phyloP scores from a whole-genome alignment of 805 yeast genomes.

The Ogataea paradorogensis region DNA sequence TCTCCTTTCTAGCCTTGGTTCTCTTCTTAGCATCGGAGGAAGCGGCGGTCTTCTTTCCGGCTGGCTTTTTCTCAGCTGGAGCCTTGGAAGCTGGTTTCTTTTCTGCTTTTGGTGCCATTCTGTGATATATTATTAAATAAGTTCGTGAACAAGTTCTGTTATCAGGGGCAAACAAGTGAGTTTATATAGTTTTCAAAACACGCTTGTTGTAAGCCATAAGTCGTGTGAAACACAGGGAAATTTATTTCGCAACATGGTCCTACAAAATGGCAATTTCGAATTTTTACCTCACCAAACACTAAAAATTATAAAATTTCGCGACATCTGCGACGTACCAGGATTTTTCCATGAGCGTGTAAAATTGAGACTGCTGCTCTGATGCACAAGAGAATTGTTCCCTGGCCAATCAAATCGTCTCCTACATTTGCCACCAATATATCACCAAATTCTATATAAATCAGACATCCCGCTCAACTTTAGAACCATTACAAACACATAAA shows the following conservation, averaged over 20 bases:
- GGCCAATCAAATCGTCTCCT: constrained; percentile 3
- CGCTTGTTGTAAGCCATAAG: constrained; percentile 5
- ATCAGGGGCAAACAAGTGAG: constrained; percentile 14
- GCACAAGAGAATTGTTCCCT: neutral
- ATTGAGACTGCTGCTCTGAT: constrained; percentile 8
- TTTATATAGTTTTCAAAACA: constrained; percentile 18
- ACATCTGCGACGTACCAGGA: constrained; percentile 21
- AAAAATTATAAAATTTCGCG: constrained; percentile 20
- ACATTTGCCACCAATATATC: constrained; percentile 2
- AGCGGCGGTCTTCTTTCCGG: constrained; percentile 87
- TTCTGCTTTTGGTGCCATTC: constrained; percentile 65
- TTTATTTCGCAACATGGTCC: constrained; percentile 17
- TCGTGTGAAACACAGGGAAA: constrained; percentile 10
- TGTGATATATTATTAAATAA: constrained; percentile 20
- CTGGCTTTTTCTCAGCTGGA: constrained; percentile 93
- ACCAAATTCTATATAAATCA: constrained; percentile 9
- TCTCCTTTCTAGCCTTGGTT: constrained; percentile 94
- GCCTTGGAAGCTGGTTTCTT: constrained; percentile 88
- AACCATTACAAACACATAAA: constrained; percentile 3
- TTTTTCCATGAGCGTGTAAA: constrained; percentile 21
- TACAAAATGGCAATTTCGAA: constrained; percentile 14
- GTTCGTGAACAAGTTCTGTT: constrained; percentile 5
- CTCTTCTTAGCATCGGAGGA: constrained; percentile 84
- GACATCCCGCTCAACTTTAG: neutral
- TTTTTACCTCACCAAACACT: constrained; percentile 8